Percentiles rank a stretch among this genome's conserved stretches.
Evolutionary conservation across 768 basidiomycete species (phyloP).

Genomic region (Podaxis sp.): DNA sequence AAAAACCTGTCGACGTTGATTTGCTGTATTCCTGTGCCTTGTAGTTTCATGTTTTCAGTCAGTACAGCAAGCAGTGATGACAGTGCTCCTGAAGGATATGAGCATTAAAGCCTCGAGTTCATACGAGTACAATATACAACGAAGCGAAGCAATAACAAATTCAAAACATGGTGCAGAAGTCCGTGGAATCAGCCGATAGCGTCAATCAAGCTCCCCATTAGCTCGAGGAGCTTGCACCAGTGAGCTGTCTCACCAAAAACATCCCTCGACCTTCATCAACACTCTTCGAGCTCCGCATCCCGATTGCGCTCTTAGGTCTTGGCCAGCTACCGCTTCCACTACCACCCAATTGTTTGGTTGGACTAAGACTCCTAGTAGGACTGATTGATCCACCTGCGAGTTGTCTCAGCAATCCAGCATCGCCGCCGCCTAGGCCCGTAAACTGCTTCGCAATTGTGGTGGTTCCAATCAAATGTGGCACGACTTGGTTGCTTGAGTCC

Average conservation of each 20-base stretch:
- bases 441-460: slow-evolving; percentile 75
- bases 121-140: not conserved
- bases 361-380: slow-evolving; percentile 69
- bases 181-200: not conserved
- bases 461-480: slow-evolving; percentile 61
- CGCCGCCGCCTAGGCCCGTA: slow-evolving; percentile 52
- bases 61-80: not conserved
- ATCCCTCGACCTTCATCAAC: slow-evolving; percentile 68
- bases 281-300: slow-evolving; percentile 58
- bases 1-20: no score
- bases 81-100: not conserved
- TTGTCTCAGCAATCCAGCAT: slow-evolving; percentile 43
- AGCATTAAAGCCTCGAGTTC: no score
- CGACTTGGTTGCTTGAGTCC: slow-evolving; percentile 34
- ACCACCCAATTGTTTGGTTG: slow-evolving; percentile 62
- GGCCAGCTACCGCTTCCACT: slow-evolving; percentile 39
- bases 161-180: not conserved
- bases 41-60: not conserved
- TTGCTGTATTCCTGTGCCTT: not conserved
- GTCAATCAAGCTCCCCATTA: slow-evolving; percentile 9
- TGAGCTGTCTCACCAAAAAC: slow-evolving; percentile 77
- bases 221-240: slow-evolving; percentile 39
- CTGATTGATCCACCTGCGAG: slow-evolving; percentile 65
- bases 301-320: slow-evolving; percentile 76
- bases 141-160: not conserved